Evolutionary conservation across 1,139 yeast species (phyloP), one percentile per base, ranked within the genome.

Genomic region (Meyerozyma smithsonii): DNA sequence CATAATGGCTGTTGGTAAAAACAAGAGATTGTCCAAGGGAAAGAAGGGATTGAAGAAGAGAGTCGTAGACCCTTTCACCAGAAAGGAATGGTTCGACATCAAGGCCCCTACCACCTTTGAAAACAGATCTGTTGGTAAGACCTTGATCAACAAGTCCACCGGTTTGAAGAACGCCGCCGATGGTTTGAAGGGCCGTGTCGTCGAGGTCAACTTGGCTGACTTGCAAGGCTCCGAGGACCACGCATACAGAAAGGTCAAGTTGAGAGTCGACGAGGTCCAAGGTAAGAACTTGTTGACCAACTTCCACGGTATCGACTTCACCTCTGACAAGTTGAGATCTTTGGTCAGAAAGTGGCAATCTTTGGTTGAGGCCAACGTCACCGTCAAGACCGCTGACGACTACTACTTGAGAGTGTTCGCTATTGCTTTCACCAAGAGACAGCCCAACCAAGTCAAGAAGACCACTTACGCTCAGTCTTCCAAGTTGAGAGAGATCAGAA

Each of bases 11-110:
- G 92, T 87, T 73, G 95, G 95, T 71, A 87, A 87, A 86, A 87
- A 87, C 74, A 87, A 87, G 89, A 84, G 95, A 81, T 78, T 86
- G 75, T 83, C 90, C 76, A 86, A 86, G 79, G 95, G 95, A 72
- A 86, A 86, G 88, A 87, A 86, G 77, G 95, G 95, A 65, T 72
- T 84, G 72, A 87, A 87, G 94, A 87, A 86, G 90, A 86, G 81
- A 83, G 88, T 82, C 68, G 90, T 85, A 58, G 95, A 86, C 80
- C 95, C 95, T 66, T 86, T 86, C 87, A 77, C 92, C 81, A 84
- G 85, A 71, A 87, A 87, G 78, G 95, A 86, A 64, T 86, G 96
- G 96, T 87, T 77, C 72, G 90, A 83, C 71, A 84, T 87, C 76
- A 86, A 87, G 79, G 96, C 96, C 55, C 96, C 96, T 64, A 81